Evolutionary conservation across 2,329 filamentous ascomycete species (phyloP).

Genomic region (Alternaria triticimaculans): DNA sequence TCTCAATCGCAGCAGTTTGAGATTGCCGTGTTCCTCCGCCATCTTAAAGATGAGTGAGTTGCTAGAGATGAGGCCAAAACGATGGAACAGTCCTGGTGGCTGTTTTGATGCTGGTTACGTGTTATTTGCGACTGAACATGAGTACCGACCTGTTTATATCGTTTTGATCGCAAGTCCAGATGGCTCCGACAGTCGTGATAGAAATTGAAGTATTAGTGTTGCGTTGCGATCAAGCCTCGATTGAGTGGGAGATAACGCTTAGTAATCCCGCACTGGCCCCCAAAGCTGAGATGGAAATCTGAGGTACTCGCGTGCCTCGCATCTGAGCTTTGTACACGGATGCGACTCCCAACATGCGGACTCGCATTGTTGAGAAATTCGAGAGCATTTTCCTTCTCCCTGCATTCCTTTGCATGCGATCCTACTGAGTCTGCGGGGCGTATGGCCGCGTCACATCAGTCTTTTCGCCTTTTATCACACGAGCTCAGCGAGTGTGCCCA

Average conservation of each 20-base stretch:
- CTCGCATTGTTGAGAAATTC: not conserved
- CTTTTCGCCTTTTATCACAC: not conserved
- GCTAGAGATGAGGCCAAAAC: not conserved
- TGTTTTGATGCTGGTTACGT: not conserved
- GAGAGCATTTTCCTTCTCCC: not conserved
- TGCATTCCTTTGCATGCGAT: not conserved
- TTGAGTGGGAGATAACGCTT: not conserved
- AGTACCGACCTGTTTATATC: not conserved
- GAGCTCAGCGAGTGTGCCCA: not conserved
- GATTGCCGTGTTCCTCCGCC: not conserved
- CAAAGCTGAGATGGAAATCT: not conserved
- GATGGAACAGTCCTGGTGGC: not conserved
- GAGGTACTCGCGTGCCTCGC: not conserved
- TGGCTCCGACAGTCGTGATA: not conserved
- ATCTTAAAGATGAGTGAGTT: not conserved
- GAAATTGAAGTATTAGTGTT: not conserved
- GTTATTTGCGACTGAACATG: not conserved
- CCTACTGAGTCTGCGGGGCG: not conserved
- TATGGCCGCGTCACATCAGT: not conserved
- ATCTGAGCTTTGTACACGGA: not conserved
- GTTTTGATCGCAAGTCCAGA: not conserved
- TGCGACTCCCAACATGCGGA: not conserved
- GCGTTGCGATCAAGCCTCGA: not conserved
- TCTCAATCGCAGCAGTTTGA: not conserved
- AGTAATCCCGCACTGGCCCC: not conserved